A percentile compares a stretch with the other conserved stretches of the same genome.
Conservation (phyloP, 116 monocot species). For the Phalaenopsis hybrid region DNA sequence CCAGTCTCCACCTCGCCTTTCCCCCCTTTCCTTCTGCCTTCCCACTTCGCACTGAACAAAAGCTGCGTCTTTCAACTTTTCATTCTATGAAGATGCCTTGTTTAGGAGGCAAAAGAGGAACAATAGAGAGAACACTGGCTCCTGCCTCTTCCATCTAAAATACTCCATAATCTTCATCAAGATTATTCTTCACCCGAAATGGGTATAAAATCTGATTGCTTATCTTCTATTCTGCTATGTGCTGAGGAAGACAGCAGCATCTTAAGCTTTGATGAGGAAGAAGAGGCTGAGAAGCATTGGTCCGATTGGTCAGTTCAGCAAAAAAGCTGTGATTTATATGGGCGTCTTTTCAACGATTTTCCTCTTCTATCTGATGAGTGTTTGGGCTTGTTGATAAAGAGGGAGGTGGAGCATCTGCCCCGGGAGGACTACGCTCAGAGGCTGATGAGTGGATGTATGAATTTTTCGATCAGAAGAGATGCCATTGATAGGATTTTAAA, state of each 20-base stretch:
- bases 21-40: background rate
- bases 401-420: constrained; percentile 35
- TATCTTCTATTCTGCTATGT: constrained; percentile 59
- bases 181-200: constrained; percentile 10
- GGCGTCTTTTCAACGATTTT: constrained; percentile 25
- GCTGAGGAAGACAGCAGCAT: constrained; percentile 53
- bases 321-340: constrained; percentile 22
- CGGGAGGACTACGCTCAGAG: constrained; percentile 24
- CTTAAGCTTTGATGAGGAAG: constrained; percentile 50
- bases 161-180: background rate
- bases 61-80: background rate
- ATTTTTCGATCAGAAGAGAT: constrained; percentile 28
- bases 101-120: constrained; percentile 15
- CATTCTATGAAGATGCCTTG: background rate
- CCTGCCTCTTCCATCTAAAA: background rate
- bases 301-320: background rate
- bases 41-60: background rate
- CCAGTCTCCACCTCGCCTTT: background rate
- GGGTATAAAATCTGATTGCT: constrained; percentile 31
- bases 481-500: constrained; percentile 50
- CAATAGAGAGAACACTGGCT: background rate
- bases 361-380: constrained; percentile 41
- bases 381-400: constrained; percentile 21
- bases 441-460: constrained; percentile 23
- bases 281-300: constrained; percentile 18